Base-by-base conservation (phyloP, 345 rosid species). In the Iberis pinnata region DNA sequence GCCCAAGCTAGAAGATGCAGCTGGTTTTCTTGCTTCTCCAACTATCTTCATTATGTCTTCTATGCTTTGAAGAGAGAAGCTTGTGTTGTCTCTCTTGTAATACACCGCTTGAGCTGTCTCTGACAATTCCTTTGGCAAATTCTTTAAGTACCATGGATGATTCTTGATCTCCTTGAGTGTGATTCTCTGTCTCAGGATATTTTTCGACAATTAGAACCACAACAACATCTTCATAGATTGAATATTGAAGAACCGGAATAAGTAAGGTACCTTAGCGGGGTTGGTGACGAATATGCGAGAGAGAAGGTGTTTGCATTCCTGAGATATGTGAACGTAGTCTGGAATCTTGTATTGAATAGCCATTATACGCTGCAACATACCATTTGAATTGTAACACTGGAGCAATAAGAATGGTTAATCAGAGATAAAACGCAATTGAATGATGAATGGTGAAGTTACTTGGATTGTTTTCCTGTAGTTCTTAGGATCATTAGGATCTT, bases 111-210 rank as follows among this genome's bases (percentile, higher is more conserved):
- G 96, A 36, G 93, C 71, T 49, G 93, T 26, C 29, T 92, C 98
- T 3, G 72, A 73, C 40, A 88, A 82, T 70, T 92, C 98, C 73
- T 75, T 78, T 0, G 98, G 98, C 57, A 92, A 76, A 71, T 85
- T 92, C 88, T 88, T 88, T 53, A 92, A 55, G 73, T 81, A 92
- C 98, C 98, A 92, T 0, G 96, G 90, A 43, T 92, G 98, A 20
- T 52, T 80, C 71, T 83, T 88, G 46, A 92, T 83, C 68, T 92
- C 96, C 58, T 79, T 74, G 49, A 92, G 73, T 1, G 83, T 71
- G 52, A 81, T 84, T 71, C 96, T 84, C 98, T 90, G 71, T 56
- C 16, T 18, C n/a, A n/a, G n/a, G n/a, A n/a, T n/a, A n/a, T n/a
- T n/a, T n/a, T n/a, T n/a, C n/a, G n/a, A n/a, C n/a, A n/a, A n/a